A percentile compares a stretch with the other conserved stretches of the same genome.
Evolutionary conservation across 352 stramenopile species (phyloP).

Genomic region (Phytophthora ohioensis): DNA sequence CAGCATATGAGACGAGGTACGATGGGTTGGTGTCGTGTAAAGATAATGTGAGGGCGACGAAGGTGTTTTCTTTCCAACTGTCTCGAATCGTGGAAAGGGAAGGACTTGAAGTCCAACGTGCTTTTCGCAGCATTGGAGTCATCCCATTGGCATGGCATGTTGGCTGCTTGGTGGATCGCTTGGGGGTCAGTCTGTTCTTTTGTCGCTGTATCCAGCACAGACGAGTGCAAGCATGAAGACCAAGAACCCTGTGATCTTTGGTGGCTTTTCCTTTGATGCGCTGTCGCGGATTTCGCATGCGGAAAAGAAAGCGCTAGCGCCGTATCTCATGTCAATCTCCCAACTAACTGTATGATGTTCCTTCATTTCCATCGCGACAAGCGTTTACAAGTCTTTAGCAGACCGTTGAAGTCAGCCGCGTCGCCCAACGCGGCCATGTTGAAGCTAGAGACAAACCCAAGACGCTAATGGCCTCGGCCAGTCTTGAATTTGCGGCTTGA

Average conservation of each 20-base stretch:
- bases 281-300: too few relatives aligned
- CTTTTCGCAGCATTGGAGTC: slow-evolving; percentile 14
- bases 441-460: slow-evolving; percentile 6
- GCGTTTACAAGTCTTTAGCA: neutral
- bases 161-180: neutral
- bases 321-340: neutral
- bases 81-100: neutral
- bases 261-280: neutral
- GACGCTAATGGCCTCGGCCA: neutral
- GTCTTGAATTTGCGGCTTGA: slow-evolving; percentile 16
- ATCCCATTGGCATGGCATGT: too few relatives aligned
- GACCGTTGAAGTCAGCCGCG: neutral
- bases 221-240: neutral
- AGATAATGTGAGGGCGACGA: slow-evolving; percentile 34
- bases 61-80: slow-evolving; percentile 10
- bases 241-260: neutral
- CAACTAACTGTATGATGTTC: slow-evolving; percentile 5
- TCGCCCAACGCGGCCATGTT: slow-evolving; percentile 1
- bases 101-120: neutral
- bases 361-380: too few relatives aligned
- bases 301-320: too few relatives aligned
- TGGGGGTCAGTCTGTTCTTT: neutral
- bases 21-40: slow-evolving; percentile 23
- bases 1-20: slow-evolving; percentile 15
- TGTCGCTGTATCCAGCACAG: neutral